Evolutionary conservation across 441 rosid genomes (phyloP).

Genomic region (Metrosideros polymorpha): DNA sequence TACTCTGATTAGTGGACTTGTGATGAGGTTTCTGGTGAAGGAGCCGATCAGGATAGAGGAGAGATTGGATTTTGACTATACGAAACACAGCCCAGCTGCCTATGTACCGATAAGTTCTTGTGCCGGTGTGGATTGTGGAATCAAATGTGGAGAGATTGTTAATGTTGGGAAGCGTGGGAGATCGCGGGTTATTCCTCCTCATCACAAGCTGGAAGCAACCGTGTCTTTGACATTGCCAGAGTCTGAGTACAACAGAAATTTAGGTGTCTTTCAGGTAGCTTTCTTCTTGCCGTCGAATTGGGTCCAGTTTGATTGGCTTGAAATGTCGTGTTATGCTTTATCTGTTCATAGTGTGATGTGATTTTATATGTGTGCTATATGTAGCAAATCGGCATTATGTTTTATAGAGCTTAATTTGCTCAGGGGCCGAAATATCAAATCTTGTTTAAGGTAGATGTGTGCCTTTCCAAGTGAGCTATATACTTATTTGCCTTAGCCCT

Average conservation of each 20-base stretch:
- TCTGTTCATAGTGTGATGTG: background rate
- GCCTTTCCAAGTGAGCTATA: background rate
- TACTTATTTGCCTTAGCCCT: background rate
- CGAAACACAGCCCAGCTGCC: conserved; percentile 60
- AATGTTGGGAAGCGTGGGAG: conserved; percentile 12
- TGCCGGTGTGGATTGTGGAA: conserved; percentile 29
- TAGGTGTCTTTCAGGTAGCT: conserved; percentile 81
- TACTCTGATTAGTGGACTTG: conserved; percentile 35
- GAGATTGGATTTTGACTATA: conserved; percentile 62
- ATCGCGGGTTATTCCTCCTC: conserved; percentile 22
- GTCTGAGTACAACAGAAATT: conserved; percentile 68
- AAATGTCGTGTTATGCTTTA: background rate
- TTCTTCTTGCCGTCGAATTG: background rate
- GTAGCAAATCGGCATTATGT: background rate
- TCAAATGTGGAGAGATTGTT: conserved; percentile 31
- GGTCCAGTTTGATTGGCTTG: background rate
- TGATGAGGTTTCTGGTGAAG: conserved; percentile 50
- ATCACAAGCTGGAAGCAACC: conserved; percentile 32
- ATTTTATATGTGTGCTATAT: background rate
- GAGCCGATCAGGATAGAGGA: conserved; percentile 49
- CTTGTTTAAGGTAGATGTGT: background rate
- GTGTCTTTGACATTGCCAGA: conserved; percentile 58
- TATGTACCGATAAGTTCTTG: conserved; percentile 54
- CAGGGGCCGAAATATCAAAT: background rate
- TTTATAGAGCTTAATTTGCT: background rate